Evolutionary conservation across 164 flowering plant genomes (phyloP).

Genomic region (Aristolochia fimbriata): DNA sequence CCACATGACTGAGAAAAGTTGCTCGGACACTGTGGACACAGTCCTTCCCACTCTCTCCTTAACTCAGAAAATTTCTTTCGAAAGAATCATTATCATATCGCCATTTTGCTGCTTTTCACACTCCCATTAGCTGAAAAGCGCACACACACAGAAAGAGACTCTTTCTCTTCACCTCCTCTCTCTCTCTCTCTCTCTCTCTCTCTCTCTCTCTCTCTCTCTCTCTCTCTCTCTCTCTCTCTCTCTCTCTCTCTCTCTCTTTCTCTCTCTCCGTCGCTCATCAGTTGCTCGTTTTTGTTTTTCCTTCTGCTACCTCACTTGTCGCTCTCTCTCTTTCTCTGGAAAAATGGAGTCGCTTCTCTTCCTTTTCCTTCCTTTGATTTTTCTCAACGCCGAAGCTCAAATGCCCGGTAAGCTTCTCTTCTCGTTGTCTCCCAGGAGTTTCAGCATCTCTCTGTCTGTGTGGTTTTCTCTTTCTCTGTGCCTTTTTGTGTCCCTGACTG

Average conservation of each 20-base stretch:
- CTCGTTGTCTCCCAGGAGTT: neutral
- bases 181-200: neutral
- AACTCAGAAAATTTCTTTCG: too few relatives aligned
- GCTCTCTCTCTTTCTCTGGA: neutral
- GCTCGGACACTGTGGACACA: too few relatives aligned
- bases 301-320: neutral
- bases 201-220: neutral
- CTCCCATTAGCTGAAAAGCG: neutral
- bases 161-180: neutral
- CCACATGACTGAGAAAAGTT: too few relatives aligned
- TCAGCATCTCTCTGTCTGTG: neutral
- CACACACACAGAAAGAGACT: neutral
- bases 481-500: neutral
- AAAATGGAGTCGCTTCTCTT: constrained; percentile 24
- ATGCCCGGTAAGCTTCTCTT: constrained; percentile 32
- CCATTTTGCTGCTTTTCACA: neutral
- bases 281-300: neutral
- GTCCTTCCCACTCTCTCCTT: too few relatives aligned
- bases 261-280: neutral
- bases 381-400: constrained; percentile 32
- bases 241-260: neutral
- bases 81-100: constrained; percentile 1
- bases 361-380: constrained; percentile 15
- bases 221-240: constrained; percentile 1
- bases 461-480: neutral